phyloP scores from a whole-genome alignment of 2,329 filamentous ascomycete genomes.

The Penicillium corylophilum region DNA sequence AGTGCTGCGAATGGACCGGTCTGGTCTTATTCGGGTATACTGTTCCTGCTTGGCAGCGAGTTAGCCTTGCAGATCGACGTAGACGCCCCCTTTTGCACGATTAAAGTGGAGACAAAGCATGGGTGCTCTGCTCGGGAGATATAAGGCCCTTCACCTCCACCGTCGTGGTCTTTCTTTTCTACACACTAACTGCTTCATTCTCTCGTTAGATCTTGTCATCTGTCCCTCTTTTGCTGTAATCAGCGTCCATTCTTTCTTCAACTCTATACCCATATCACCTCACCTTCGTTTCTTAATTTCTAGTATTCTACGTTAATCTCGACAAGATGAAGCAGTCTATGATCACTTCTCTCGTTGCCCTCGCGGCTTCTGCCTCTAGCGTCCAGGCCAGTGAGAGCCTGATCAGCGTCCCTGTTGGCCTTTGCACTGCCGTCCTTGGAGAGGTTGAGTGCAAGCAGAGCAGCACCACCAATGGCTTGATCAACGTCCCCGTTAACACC shows the following conservation, averaged over 20 bases:
- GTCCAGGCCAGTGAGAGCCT: slow-evolving; percentile 15
- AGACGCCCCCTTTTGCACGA: slow-evolving; percentile 9
- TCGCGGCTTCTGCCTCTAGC: slow-evolving; percentile 22
- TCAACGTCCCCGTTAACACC: slow-evolving; percentile 25
- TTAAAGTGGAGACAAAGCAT: background rate
- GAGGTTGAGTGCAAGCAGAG: slow-evolving; percentile 25
- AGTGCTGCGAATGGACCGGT: slow-evolving; percentile 8
- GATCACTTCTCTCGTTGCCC: slow-evolving; percentile 22
- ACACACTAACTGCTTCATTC: slow-evolving; percentile 16
- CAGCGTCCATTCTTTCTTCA: slow-evolving; percentile 28
- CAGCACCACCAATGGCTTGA: slow-evolving; percentile 17
- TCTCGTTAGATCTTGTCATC: slow-evolving; percentile 13
- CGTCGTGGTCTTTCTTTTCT: background rate
- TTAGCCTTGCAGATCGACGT: slow-evolving; percentile 13
- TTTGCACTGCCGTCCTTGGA: slow-evolving; percentile 26
- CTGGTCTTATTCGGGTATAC: slow-evolving; percentile 8
- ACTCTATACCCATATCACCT: background rate
- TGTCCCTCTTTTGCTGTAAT: slow-evolving; percentile 27
- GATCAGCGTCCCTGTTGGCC: slow-evolving; percentile 25
- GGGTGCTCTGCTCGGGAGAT: background rate
- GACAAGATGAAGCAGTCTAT: slow-evolving; percentile 25
- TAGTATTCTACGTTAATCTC: slow-evolving; percentile 12
- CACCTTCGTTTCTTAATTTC: slow-evolving; percentile 7
- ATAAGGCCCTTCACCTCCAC: slow-evolving; percentile 2
- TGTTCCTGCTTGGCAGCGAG: slow-evolving; percentile 2